Base-by-base conservation (phyloP, 2,329 filamentous ascomycete species). In the Trichoderma polysporum region DNA sequence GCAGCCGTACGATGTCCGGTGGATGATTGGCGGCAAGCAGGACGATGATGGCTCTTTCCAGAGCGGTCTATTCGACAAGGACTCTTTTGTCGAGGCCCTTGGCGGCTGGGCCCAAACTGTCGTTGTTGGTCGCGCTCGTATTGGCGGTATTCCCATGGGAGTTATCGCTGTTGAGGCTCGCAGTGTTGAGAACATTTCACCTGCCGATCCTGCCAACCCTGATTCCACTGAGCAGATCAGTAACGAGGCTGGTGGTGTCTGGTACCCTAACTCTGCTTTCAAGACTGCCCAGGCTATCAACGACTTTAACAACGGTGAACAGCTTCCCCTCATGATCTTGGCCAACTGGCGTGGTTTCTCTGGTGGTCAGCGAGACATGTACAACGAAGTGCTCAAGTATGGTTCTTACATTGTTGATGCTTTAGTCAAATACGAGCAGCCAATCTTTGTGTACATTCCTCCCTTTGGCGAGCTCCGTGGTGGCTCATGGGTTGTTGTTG, bases 301-400 rank as follows among this genome's bases (percentile, higher is more conserved):
- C 75, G 95, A 99, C 84, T 99, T 99, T 88, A 99, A 99, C 88
- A 89, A 97, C 72, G 95, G 95, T 78, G 95, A 99, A 83, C 95
- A 99, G 84, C 86, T 99, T 76, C 95, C 95, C 66, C 84, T 99
- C 72, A 98, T 99, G 93, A 99, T 99, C 78, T 89, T 99, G 71
- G 95, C 95, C 82, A 99, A 99, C 87, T 99, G 95, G 95, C 91
- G 95, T 89, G 95, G 95, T 85, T 99, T 99, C 92, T 99, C 95
- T 73, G 95, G 95, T 84, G 95, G 95, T 71, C 95, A 99, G 83
- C 93, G 94, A 73, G 95, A 99, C 82, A 99, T 99, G 95, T 99
- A 96, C 89, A 97, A 98, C 83, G 95, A 99, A 83, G 95, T 99
- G 17, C 89, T 99, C 81, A 99, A 99, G 86, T 99, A 99, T 76